Evolutionary conservation across 2,329 filamentous ascomycete species (phyloP), one percentile per base, ranked within the genome.

Genomic region (Byssothecium circinans): DNA sequence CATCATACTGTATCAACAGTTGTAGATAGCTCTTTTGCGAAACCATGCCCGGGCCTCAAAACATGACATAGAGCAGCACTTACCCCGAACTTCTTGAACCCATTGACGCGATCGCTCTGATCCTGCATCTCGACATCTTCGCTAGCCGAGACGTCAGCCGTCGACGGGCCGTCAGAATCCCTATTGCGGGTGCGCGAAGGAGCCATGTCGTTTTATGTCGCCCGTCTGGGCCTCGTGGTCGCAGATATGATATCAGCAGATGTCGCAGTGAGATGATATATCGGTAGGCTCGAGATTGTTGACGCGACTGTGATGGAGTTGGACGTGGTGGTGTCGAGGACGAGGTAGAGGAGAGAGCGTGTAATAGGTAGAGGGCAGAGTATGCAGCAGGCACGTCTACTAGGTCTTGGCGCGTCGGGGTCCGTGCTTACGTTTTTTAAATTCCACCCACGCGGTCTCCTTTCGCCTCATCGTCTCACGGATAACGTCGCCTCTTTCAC

Each of bases 111-210:
- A 39, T 62, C 64, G 33, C 61, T 56, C 29, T 60, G 62, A 33
- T 71, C 68, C 47, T 67, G 66, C 67, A 71, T 71, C 45, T 70
- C 67, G 29, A 70, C 65, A 40, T 70, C 68, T 27, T 71, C 69
- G 37, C 62, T 67, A 27, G 68, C 60, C 20, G 69, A 71, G 33
- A 58, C 69, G 38, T 73, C 68, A 33, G 64, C 65, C 43, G 65
- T 68, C 29, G 68, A 72, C 7, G 65, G 65, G 23, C 57, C 65
- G 22, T 68, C 67, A 42, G 66, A 66, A 37, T 67, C 64, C 25
- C 57, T 56, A 43, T 65, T 65, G 55, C 65, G 65, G 56, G 64
- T 70, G 50, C 68, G 56, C 49, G 61, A 61, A 43, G 59, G 69
- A 60, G 70, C 66, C 70, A 73, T 73, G 44, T 58, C 29, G 29